Evolutionary conservation across 768 basidiomycete species (phyloP).

Genomic region (Dentipellis sp.): DNA sequence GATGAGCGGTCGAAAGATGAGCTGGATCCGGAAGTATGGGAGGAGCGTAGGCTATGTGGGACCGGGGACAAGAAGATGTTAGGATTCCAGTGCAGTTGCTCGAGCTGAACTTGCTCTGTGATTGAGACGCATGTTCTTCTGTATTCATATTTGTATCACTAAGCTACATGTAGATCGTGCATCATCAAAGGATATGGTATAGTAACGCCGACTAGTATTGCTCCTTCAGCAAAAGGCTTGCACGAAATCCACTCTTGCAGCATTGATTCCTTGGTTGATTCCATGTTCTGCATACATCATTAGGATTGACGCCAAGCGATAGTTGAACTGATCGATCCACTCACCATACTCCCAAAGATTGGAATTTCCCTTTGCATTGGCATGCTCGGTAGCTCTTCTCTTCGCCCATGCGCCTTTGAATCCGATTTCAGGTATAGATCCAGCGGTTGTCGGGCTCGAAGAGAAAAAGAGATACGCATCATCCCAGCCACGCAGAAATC

Average conservation of each 20-base stretch:
- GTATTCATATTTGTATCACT: too few relatives aligned
- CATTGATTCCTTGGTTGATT: constrained; percentile 1
- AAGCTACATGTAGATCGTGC: too few relatives aligned
- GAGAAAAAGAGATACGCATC: constrained; percentile 52
- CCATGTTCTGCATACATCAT: background rate
- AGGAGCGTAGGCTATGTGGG: constrained; percentile 71
- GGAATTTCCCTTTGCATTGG: constrained; percentile 27
- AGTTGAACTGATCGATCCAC: constrained; percentile 3
- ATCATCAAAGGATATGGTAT: background rate
- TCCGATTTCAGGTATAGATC: constrained; percentile 46
- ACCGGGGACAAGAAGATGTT: constrained; percentile 68
- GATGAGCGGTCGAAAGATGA: constrained; percentile 32
- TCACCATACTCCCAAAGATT: constrained; percentile 63
- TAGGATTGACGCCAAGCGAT: background rate
- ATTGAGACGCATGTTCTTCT: background rate
- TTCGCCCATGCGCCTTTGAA: constrained; percentile 55
- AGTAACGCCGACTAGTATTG: background rate
- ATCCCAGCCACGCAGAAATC: constrained; percentile 65
- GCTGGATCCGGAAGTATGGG: constrained; percentile 47
- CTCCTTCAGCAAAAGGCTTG: background rate
- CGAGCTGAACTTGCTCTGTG: constrained; percentile 41
- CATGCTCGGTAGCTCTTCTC: constrained; percentile 35
- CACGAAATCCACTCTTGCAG: background rate
- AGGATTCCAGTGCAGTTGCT: constrained; percentile 93
- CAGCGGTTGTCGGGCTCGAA: constrained; percentile 12